phyloP scores from a whole-genome alignment of 1,139 yeast species.

The Geotrichum klebahnii region DNA sequence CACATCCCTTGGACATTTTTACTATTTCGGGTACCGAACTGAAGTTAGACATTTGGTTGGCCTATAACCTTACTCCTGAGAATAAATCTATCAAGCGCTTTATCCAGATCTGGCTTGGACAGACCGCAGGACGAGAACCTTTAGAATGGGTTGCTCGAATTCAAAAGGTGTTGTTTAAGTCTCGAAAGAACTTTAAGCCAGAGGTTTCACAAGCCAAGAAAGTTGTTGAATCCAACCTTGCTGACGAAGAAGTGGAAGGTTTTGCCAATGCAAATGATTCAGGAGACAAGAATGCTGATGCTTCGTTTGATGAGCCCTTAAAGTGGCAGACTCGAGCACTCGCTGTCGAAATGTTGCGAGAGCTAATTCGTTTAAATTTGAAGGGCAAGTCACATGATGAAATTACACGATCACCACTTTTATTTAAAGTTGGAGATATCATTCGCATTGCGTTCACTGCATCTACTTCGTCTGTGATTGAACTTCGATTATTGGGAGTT shows the following conservation, averaged over 20 bases:
- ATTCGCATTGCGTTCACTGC: conserved; percentile 82
- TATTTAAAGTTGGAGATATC: conserved; percentile 59
- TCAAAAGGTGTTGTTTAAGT: conserved; percentile 37
- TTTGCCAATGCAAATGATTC: conserved; percentile 40
- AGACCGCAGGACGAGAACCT: conserved; percentile 35
- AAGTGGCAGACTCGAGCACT: conserved; percentile 65
- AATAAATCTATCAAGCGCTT: conserved; percentile 33
- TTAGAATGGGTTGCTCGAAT: conserved; percentile 40
- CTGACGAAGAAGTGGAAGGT: conserved; percentile 47
- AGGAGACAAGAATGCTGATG: conserved; percentile 33
- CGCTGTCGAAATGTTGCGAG: conserved; percentile 56
- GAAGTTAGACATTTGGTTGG: conserved; percentile 41
- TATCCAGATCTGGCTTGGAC: conserved; percentile 39
- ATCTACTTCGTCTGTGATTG: conserved; percentile 64
- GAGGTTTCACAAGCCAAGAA: conserved; percentile 16
- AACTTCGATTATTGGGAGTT: conserved; percentile 63
- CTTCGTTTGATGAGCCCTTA: conserved; percentile 50
- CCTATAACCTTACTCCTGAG: conserved; percentile 36
- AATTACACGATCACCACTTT: conserved; percentile 36
- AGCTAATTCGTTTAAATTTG: conserved; percentile 47
- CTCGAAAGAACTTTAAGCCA: conserved; percentile 30
- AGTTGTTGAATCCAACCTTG: conserved; percentile 28
- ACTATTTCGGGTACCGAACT: conserved; percentile 34
- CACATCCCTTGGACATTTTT: conserved; percentile 35
- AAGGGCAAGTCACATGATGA: conserved; percentile 43